Evolutionary conservation across 2,329 filamentous ascomycete species (phyloP).

Genomic region (Amylocarpus encephaloides): DNA sequence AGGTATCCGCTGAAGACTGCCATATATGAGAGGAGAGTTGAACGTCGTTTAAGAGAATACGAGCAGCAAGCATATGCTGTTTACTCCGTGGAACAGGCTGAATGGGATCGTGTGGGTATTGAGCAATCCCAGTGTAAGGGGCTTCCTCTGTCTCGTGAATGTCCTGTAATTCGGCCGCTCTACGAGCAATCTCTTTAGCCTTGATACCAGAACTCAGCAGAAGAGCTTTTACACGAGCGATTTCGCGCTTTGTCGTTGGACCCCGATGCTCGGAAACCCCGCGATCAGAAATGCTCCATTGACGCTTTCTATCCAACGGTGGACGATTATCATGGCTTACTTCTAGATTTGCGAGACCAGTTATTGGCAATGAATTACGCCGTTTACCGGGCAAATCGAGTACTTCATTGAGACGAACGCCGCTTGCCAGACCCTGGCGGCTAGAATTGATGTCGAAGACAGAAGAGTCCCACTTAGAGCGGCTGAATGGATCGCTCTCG

Average conservation of each 20-base stretch:
- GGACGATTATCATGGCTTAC: slow-evolving; percentile 22
- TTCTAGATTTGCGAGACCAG: slow-evolving; percentile 38
- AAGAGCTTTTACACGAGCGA: slow-evolving; percentile 70
- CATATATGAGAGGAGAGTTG: slow-evolving; percentile 43
- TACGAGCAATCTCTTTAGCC: slow-evolving; percentile 69
- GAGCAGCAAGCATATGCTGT: slow-evolving; percentile 43
- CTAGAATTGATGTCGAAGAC: slow-evolving; percentile 26
- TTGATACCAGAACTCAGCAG: slow-evolving; percentile 84
- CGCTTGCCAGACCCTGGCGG: slow-evolving; percentile 18
- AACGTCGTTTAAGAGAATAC: slow-evolving; percentile 41
- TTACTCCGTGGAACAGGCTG: slow-evolving; percentile 22
- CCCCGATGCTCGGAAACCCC: slow-evolving; percentile 33
- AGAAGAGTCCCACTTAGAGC: slow-evolving; percentile 20
- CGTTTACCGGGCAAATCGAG: slow-evolving; percentile 31
- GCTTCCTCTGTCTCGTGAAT: slow-evolving; percentile 14
- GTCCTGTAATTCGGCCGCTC: slow-evolving; percentile 39
- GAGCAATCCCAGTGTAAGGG: slow-evolving; percentile 23
- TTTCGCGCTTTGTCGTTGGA: slow-evolving; percentile 61
- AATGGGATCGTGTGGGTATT: slow-evolving; percentile 14
- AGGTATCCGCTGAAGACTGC: slow-evolving; percentile 51
- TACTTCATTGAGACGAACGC: slow-evolving; percentile 31
- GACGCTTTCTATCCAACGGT: slow-evolving; percentile 29
- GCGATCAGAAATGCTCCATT: slow-evolving; percentile 48
- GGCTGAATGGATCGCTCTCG: slow-evolving; percentile 7
- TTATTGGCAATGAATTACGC: slow-evolving; percentile 36